Evolutionary conservation across 1,284 basidiomycete species (phyloP).

Genomic region (Marasmius oreades): DNA sequence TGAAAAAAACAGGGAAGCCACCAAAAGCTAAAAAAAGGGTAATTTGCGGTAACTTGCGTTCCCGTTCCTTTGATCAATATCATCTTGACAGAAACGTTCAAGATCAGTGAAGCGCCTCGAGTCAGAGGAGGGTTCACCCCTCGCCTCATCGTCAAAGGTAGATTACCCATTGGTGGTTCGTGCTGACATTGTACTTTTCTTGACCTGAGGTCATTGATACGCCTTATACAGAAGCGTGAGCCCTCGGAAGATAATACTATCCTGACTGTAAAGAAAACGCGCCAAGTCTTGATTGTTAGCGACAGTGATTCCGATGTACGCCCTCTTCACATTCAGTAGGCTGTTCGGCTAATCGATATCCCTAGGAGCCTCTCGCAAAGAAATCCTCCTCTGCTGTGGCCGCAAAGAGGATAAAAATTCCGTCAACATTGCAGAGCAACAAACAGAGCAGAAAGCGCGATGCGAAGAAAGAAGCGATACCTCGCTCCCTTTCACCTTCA

Average conservation of each 20-base stretch:
- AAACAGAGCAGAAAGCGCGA: no score
- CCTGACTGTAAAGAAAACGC: not conserved
- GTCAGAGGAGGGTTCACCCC: not conserved
- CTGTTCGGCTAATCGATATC: no score
- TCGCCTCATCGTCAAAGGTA: not conserved
- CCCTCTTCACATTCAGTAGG: not conserved
- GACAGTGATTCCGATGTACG: not conserved
- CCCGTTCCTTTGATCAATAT: not conserved
- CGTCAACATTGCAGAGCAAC: no score
- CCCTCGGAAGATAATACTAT: not conserved
- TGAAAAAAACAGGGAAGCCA: not conserved
- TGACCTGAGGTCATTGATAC: not conserved
- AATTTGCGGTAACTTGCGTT: not conserved
- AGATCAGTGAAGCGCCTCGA: not conserved
- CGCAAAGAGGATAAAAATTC: no score
- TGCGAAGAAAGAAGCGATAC: no score
- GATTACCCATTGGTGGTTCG: not conserved
- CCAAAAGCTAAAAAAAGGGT: not conserved
- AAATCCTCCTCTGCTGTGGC: no score
- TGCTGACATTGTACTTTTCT: not conserved
- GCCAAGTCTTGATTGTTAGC: not conserved
- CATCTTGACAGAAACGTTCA: not conserved
- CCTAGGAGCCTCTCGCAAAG: no score
- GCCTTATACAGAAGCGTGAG: not conserved
- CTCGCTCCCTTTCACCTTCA: no score